Evolutionary conservation across 805 yeast species (phyloP).

Genomic region (Pichia manshurica): DNA sequence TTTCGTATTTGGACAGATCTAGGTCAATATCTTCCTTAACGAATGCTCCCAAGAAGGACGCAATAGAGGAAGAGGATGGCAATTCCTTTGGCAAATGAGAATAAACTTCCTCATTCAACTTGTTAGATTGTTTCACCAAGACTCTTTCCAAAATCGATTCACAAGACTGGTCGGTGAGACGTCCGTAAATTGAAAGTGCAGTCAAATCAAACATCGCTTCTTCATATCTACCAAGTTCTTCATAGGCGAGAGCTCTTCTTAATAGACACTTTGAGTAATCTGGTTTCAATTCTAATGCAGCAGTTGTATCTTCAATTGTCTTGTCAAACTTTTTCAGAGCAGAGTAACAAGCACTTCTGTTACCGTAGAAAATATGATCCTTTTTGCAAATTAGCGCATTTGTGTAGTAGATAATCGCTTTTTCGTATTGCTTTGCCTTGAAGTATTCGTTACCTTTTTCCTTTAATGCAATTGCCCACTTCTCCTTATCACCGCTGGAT

Average conservation of each 20-base stretch:
- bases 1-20: conserved; percentile 42
- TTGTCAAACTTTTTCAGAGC: conserved; percentile 74
- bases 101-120: conserved; percentile 57
- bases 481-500: conserved; percentile 47
- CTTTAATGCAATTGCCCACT: conserved; percentile 71
- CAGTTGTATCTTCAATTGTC: conserved; percentile 82
- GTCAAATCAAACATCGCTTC: conserved; percentile 92
- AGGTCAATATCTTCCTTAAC: conserved; percentile 44
- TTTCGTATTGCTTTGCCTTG: conserved; percentile 59
- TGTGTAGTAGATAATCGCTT: conserved; percentile 76
- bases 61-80: conserved; percentile 78
- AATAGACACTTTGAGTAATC: conserved; percentile 86
- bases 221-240: conserved; percentile 65
- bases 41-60: conserved; percentile 88
- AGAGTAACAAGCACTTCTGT: conserved; percentile 93
- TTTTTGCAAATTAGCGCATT: conserved; percentile 68
- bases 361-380: conserved; percentile 89
- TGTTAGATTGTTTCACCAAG: conserved; percentile 72
- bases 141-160: conserved; percentile 85
- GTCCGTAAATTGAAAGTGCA: conserved; percentile 79
- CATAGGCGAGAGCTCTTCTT: conserved; percentile 92
- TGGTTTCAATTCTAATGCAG: conserved; percentile 80
- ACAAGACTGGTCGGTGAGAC: conserved; percentile 63
- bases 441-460: conserved; percentile 83
- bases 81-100: conserved; percentile 47